Evolutionary conservation across 805 yeast genomes (phyloP).

Genomic region (Spathaspora hagerdaliae): DNA sequence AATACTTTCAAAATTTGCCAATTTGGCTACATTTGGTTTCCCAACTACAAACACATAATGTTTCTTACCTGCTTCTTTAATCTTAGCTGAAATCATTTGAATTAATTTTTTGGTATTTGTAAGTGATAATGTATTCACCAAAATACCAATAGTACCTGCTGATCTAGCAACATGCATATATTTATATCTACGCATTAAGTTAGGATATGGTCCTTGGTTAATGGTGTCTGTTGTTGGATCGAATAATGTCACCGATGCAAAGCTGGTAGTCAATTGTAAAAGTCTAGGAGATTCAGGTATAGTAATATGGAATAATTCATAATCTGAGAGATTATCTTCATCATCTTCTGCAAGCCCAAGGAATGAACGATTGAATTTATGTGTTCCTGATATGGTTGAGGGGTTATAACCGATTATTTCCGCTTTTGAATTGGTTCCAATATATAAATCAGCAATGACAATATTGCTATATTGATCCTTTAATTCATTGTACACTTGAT

Average conservation of each 20-base stretch:
- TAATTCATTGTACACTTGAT: constrained; percentile 32
- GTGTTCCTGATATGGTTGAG: not conserved
- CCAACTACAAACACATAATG: constrained; percentile 95
- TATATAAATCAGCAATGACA: constrained; percentile 29
- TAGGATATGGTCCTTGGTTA: constrained; percentile 64
- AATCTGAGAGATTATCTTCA: constrained; percentile 37
- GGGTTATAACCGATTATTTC: constrained; percentile 41
- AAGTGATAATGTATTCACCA: constrained; percentile 85
- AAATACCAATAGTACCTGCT: constrained; percentile 87
- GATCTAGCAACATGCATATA: constrained; percentile 85
- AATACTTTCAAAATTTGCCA: constrained; percentile 92
- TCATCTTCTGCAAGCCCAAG: constrained; percentile 13
- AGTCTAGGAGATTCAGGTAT: constrained; percentile 76
- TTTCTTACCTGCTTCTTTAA: constrained; percentile 78
- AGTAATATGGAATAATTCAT: constrained; percentile 65
- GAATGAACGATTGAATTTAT: constrained; percentile 13
- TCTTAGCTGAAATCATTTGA: constrained; percentile 53
- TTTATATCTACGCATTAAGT: constrained; percentile 77
- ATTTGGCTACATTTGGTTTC: constrained; percentile 93
- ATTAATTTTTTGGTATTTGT: constrained; percentile 68
- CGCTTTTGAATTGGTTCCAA: constrained; percentile 25
- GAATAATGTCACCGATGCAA: constrained; percentile 48
- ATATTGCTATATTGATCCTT: constrained; percentile 26
- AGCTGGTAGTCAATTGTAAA: constrained; percentile 69
- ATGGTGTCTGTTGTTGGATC: constrained; percentile 37